Evolutionary conservation across 352 stramenopile genomes (phyloP).

Genomic region (Globisporangium cylindrosporum): DNA sequence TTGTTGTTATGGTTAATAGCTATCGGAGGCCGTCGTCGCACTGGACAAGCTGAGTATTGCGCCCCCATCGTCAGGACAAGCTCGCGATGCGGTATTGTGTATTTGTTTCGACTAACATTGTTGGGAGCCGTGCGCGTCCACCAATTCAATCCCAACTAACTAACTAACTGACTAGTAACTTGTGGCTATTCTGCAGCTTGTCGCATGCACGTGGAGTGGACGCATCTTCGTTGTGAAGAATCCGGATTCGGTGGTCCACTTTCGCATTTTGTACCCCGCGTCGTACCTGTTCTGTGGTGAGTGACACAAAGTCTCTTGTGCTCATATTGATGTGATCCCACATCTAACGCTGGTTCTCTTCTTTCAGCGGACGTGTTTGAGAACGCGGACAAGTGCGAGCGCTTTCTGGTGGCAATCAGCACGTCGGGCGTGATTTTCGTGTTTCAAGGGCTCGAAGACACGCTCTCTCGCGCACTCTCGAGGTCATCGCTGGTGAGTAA

Average conservation of each 20-base stretch:
- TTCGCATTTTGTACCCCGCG: slow-evolving; percentile 60
- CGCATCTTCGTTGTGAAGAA: slow-evolving; percentile 51
- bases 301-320: slow-evolving; percentile 1
- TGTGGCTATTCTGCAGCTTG: slow-evolving; percentile 29
- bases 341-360: background rate
- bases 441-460: slow-evolving; percentile 46
- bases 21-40: slow-evolving; percentile 50
- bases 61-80: background rate
- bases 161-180: background rate
- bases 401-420: slow-evolving; percentile 55
- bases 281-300: slow-evolving; percentile 69
- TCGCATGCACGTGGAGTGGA: slow-evolving; percentile 73
- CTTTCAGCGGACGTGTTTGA: slow-evolving; percentile 35
- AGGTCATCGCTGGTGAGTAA: slow-evolving; percentile 39
- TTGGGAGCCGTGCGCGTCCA: background rate
- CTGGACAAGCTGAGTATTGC: slow-evolving; percentile 36
- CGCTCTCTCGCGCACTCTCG: slow-evolving; percentile 40
- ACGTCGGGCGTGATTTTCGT: slow-evolving; percentile 67
- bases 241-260: slow-evolving; percentile 41
- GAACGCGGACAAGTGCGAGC: slow-evolving; percentile 25
- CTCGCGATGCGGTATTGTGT: slow-evolving; percentile 11
- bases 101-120: background rate
- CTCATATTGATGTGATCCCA: background rate
- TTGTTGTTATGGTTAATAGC: slow-evolving; percentile 19
- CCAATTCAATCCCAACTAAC: background rate